These are phyloP conservation scores for Myxozyma nipponensis DNA, from an alignment of 805 yeast species.

Conservation along the genomic window DNA sequence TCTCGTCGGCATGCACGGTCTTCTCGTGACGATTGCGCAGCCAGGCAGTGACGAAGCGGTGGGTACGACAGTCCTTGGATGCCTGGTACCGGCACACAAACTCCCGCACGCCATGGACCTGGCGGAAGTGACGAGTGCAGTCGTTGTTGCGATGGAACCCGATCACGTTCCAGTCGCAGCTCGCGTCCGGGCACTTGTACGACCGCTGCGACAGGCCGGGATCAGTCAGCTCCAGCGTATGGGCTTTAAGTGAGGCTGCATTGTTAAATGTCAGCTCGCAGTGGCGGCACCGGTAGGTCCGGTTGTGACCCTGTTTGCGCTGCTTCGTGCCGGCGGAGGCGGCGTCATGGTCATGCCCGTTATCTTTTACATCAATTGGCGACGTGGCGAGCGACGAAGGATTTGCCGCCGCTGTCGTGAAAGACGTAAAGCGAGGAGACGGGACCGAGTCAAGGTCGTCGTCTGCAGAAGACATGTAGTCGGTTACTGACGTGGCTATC, in stretches of 20 bases:
- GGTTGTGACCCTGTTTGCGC: constrained; percentile 19
- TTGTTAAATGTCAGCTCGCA: constrained; percentile 10
- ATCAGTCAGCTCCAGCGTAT: constrained; percentile 12
- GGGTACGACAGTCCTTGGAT: constrained; percentile 20
- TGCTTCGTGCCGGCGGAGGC: background rate
- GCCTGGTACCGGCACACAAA: constrained; percentile 23
- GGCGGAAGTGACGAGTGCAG: constrained; percentile 24
- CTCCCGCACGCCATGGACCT: constrained; percentile 26
- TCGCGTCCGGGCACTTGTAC: constrained; percentile 18
- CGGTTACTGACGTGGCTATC: background rate
- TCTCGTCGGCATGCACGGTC: constrained; percentile 20
- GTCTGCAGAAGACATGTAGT: background rate
- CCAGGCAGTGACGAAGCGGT: constrained; percentile 26
- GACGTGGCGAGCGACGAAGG: too few relatives aligned
- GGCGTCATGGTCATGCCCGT: too few relatives aligned
- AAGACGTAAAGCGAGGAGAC: background rate
- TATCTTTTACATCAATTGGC: too few relatives aligned
- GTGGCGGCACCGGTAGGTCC: constrained; percentile 25
- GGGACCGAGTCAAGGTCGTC: background rate
- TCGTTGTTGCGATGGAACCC: constrained; percentile 26
- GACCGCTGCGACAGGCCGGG: constrained; percentile 17
- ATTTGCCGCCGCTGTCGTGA: background rate
- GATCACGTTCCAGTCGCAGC: constrained; percentile 24
- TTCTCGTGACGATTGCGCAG: constrained; percentile 23
- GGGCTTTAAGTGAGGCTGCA: constrained; percentile 11